Base-by-base conservation (phyloP, 352 stramenopile species). In the Pythium oligandrum region DNA sequence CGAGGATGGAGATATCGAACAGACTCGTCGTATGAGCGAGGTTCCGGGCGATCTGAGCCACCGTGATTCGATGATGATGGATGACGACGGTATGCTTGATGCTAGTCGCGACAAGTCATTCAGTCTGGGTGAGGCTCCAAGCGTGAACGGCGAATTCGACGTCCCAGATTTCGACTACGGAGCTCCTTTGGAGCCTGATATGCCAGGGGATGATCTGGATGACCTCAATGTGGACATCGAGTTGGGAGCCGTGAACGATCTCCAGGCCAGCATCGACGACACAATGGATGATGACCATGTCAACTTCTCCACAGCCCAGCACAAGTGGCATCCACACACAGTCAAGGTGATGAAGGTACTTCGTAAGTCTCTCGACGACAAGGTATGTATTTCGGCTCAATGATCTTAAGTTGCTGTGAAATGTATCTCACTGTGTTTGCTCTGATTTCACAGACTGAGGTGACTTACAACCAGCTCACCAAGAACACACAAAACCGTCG, bases 281-380 rank as follows among this genome's bases (percentile, higher is more conserved):
- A 50, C 43, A 4, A 64, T 68, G 34, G 58, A 75, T 3, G 58
- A 74, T 44, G 32, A 75, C 36, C 58, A 63, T 35, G 53, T 58
- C 10, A 73, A 58, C 31, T 71, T 59, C 7, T 79, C 76, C 0
- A 83, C 74, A 1, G 81, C 77, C 4, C 79, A 90, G 46, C 88
- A 97, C 72, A 98, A 98, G 62, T 99, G 96, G 96, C 96, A 99
- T 73, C 97, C 96, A 38, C 94, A 99, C 69, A 99, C 96, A 1
- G 82, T 98, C 51, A 97, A 97, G 63, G 95, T 99, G 51, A 93
- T 93, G 75, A 87, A 90, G 40, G 81, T 93, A n/a, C 39, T 95
- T 64, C 75, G 79, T 8, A 72, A 79, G 48, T 86, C 85, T 6
- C 64, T 95, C 10, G 54, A 82, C 11, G 61, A 93, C 48, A 91